Conservation (phyloP, 306 rosid species). For the Dryas drummondii region DNA sequence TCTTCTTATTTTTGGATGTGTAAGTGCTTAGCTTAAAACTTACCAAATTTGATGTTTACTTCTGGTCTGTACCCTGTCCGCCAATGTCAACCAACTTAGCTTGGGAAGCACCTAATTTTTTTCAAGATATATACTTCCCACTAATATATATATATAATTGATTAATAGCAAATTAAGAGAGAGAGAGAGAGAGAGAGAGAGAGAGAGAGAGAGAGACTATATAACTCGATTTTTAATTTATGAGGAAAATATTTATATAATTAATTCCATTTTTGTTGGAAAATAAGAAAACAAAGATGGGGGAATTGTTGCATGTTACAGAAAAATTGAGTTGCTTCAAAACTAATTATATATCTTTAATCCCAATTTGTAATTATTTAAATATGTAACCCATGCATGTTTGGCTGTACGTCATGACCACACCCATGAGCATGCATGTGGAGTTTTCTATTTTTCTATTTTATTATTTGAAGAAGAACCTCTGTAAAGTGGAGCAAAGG, state of each 20-base stretch:
- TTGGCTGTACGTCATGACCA: background rate
- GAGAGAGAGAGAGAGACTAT: no score
- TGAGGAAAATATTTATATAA: no score
- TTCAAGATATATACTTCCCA: no score
- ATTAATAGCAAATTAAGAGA: background rate
- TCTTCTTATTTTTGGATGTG: background rate
- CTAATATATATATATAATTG: no score
- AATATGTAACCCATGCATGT: background rate
- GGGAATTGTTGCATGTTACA: background rate
- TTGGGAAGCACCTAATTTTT: background rate
- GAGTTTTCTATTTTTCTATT: no score
- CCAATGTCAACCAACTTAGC: background rate
- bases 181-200: no score
- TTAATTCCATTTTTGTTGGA: no score
- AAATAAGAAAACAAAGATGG: no score
- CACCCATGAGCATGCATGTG: background rate
- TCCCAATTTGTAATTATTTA: background rate
- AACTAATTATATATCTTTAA: background rate
- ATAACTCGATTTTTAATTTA: no score
- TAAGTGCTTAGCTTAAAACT: background rate
- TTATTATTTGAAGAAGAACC: background rate
- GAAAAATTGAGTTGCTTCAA: background rate
- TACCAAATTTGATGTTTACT: constrained; percentile 19
- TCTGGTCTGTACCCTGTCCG: constrained; percentile 1
- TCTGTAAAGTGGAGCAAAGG: constrained; percentile 1